A percentile compares a stretch with the other conserved stretches of the same genome.
Evolutionary conservation across 2,329 filamentous ascomycete genomes (phyloP).

Genomic region (Emmonsia crescens): DNA sequence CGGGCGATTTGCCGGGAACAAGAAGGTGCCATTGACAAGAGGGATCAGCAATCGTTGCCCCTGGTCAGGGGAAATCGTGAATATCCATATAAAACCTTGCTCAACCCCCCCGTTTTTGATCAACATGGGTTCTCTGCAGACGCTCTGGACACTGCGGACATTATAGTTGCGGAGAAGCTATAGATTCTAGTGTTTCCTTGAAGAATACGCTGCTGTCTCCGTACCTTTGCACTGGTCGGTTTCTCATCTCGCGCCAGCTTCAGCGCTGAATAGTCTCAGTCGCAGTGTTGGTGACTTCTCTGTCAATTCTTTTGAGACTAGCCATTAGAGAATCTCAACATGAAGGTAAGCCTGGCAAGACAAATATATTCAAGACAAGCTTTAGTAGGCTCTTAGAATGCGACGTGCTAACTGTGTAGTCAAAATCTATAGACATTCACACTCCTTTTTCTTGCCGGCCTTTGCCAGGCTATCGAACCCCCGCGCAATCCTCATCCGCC

Average conservation of each 20-base stretch:
- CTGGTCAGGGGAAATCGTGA: neutral
- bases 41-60: neutral
- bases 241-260: neutral
- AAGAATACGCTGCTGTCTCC: neutral
- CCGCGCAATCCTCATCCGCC: slow-evolving; percentile 46
- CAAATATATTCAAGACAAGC: neutral
- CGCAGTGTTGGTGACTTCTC: neutral
- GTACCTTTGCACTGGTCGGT: neutral
- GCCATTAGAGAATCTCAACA: neutral
- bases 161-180: neutral
- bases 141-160: neutral
- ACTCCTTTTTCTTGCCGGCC: slow-evolving; percentile 12
- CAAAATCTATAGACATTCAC: neutral
- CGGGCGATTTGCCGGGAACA: neutral
- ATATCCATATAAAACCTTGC: neutral
- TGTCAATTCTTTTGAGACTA: neutral
- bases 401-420: neutral
- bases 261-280: neutral
- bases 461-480: slow-evolving; percentile 35
- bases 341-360: neutral
- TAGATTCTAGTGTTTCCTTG: neutral
- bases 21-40: neutral
- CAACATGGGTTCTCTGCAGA: neutral
- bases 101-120: neutral
- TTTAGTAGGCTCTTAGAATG: neutral